Conservation (phyloP, 495 filamentous ascomycete species). For the Lepidopterella palustris region DNA sequence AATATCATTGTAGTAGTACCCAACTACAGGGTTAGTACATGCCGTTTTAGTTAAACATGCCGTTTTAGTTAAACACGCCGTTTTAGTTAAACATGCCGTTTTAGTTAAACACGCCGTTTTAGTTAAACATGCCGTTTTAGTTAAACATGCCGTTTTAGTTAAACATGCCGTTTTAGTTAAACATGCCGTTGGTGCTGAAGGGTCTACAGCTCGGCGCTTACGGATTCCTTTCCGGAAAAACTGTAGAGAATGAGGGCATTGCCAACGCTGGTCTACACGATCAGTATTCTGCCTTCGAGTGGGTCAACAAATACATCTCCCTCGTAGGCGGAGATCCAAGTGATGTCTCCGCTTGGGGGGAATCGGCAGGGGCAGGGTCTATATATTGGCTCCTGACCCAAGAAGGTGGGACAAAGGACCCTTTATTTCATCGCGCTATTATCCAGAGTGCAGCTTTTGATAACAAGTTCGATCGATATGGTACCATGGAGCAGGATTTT, state of each 20-base stretch:
- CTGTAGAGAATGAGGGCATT: conserved; percentile 44
- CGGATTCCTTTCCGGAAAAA: conserved; percentile 48
- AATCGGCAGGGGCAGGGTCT: conserved; percentile 59
- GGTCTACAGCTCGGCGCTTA: conserved; percentile 56
- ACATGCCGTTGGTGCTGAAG: too few relatives aligned
- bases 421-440: neutral
- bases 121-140: too few relatives aligned
- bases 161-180: too few relatives aligned
- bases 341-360: conserved; percentile 57
- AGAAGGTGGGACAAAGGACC: neutral
- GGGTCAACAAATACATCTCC: conserved; percentile 60
- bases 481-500: neutral
- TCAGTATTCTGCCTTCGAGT: conserved; percentile 60
- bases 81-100: too few relatives aligned
- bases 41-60: too few relatives aligned
- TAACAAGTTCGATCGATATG: neutral
- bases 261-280: conserved; percentile 61
- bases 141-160: too few relatives aligned
- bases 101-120: too few relatives aligned
- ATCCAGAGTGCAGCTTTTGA: neutral
- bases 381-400: conserved; percentile 50
- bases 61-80: too few relatives aligned
- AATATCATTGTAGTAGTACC: neutral
- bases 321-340: conserved; percentile 61
- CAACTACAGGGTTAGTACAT: neutral